phyloP scores from a whole-genome alignment of 345 rosid genomes.

The Corchorus olitorius region DNA sequence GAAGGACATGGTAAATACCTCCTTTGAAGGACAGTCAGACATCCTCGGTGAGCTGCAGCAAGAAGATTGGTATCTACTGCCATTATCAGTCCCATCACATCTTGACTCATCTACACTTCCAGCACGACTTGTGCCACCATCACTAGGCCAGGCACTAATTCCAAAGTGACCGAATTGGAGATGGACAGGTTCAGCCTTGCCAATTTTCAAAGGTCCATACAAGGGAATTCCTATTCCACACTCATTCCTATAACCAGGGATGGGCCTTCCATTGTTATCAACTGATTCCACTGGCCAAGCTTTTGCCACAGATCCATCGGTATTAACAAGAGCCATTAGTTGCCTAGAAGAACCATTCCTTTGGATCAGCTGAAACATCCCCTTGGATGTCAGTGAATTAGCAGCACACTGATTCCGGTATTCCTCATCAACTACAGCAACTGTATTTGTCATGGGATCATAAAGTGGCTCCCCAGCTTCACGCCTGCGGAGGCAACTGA shows the following conservation, averaged over 20 bases:
- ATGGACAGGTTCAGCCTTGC: constrained; percentile 90
- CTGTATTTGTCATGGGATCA: constrained; percentile 79
- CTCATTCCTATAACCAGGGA: constrained; percentile 41
- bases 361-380: constrained; percentile 96
- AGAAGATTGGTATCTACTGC: constrained; percentile 82
- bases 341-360: constrained; percentile 95
- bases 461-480: constrained; percentile 88
- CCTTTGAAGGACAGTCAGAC: constrained; percentile 85
- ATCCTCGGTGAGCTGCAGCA: constrained; percentile 96
- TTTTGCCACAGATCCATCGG: constrained; percentile 90
- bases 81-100: constrained; percentile 75
- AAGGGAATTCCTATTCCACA: constrained; percentile 60
- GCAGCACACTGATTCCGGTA: constrained; percentile 92
- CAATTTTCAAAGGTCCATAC: constrained; percentile 77
- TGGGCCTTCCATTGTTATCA: constrained; percentile 54
- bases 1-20: constrained; percentile 45
- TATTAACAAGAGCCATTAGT: constrained; percentile 95
- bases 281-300: constrained; percentile 87
- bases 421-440: constrained; percentile 80
- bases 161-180: constrained; percentile 96
- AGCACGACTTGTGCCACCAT: constrained; percentile 88
- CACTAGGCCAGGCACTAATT: constrained; percentile 98
- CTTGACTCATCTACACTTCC: constrained; percentile 89
- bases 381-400: constrained; percentile 90
- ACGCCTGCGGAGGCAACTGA: constrained; percentile 89